These are phyloP conservation scores for Raddia distichophylla DNA, from an alignment of 176 grass and related monocot genomes.

Conservation along the genomic window DNA sequence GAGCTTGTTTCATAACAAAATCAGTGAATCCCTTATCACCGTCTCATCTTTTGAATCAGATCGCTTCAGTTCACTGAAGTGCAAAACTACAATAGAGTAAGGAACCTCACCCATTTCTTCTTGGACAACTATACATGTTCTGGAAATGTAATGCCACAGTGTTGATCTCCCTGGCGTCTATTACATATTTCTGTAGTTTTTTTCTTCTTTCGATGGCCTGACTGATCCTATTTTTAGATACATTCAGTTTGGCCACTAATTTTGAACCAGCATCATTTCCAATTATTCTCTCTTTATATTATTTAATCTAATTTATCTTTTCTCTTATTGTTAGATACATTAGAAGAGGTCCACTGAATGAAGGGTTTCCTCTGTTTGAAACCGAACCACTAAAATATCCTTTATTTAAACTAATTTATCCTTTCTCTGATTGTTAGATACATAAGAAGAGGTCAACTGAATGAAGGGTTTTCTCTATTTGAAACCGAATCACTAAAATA, in stretches of 20 bases:
- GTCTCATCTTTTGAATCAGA: constrained; percentile 79
- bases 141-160: constrained; percentile 6
- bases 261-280: not conserved
- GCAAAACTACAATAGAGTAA: constrained; percentile 85
- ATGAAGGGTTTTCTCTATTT: constrained; percentile 70
- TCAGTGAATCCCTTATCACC: constrained; percentile 68
- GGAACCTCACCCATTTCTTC: constrained; percentile 35
- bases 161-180: constrained; percentile 10
- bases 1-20: constrained; percentile 81
- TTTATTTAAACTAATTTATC: constrained; percentile 35
- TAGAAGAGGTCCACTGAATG: constrained; percentile 63
- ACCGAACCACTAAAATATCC: constrained; percentile 76
- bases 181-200: not conserved
- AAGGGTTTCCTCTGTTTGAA: constrained; percentile 75
- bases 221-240: not conserved
- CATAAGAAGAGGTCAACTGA: constrained; percentile 68
- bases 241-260: constrained; percentile 13
- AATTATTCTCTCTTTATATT: not conserved
- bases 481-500: constrained; percentile 76
- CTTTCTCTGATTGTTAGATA: constrained; percentile 36
- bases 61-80: constrained; percentile 82
- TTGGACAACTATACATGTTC: constrained; percentile 1
- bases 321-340: constrained; percentile 50
- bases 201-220: not conserved
- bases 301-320: not conserved